Evolutionary conservation across 306 rosid genomes (phyloP), one percentile per base, ranked within the genome.

Genomic region (Delonix regia): DNA sequence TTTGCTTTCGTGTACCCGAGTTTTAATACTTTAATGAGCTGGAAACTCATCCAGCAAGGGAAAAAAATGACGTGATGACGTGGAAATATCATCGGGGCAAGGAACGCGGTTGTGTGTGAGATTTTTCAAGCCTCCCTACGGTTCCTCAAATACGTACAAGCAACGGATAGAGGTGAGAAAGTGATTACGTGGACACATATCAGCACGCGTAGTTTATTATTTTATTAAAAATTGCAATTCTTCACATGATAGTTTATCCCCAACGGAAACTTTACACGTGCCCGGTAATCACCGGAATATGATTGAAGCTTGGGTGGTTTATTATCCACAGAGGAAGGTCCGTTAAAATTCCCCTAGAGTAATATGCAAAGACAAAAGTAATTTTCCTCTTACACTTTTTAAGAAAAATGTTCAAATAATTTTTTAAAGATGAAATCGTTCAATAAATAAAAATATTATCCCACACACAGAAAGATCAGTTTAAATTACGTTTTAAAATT

Each of bases 81-180:
- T 63, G 71, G 71, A 66, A 34, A 59, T 72, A 57, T 30, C 38
- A 2, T 25, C 6, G 9, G 9, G 21, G 18, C 53, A 78, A 71
- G 77, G 56, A 28, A 74, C 81, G 56, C 80, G 85, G 71, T 81
- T 44, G 69, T 65, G 44, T 78, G 63, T 69, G 39, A 63, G 42
- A n/a, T 5, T 62, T 78, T 69, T 6, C 44, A 64, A 71, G 44
- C 57, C 9, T 38, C 27, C 27, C 34, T 19, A 24, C 44, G 5
- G 28, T 60, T 42, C 48, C 45, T 42, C 47, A 4, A 22, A 3
- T 30, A 10, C 76, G 41, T 22, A 61, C 34, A 39, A n/a, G 14
- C n/a, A 19, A 65, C 22, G 9, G 21, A 60, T n/a, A 78, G 25
- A 65, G 81, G 69, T 24, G 71, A 71, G 56, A 66, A 30, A 1